Conservation (phyloP, 257 asterid genomes). For the Solanum okadae region DNA sequence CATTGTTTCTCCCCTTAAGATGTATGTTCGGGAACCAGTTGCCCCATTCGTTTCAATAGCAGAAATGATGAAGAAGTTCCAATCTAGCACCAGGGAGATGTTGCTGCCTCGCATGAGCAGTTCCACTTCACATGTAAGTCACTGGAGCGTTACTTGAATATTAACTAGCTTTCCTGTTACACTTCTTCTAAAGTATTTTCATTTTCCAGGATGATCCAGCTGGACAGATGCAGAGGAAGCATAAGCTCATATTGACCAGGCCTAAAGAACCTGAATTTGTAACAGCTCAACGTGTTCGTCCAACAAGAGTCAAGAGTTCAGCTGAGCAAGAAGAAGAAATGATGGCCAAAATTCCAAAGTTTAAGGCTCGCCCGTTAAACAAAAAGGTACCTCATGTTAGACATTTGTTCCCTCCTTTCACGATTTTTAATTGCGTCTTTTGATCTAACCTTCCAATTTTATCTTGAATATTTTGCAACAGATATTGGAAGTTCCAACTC, state of each 20-base stretch:
- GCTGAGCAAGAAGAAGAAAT: conserved; percentile 87
- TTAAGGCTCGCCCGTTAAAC: conserved; percentile 79
- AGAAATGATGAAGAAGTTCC: conserved; percentile 83
- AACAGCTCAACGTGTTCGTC: conserved; percentile 80
- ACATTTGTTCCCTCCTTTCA: background rate
- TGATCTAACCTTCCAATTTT: background rate
- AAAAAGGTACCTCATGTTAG: conserved; percentile 46
- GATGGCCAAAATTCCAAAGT: conserved; percentile 91
- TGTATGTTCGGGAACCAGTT: conserved; percentile 66
- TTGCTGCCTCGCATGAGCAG: conserved; percentile 23
- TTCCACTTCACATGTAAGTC: conserved; percentile 43
- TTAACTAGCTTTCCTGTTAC: background rate
- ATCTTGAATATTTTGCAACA: conserved; percentile 2
- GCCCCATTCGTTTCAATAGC: conserved; percentile 80
- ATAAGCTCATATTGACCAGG: conserved; percentile 76
- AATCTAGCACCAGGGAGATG: conserved; percentile 68
- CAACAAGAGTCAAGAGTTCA: conserved; percentile 61
- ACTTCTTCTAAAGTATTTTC: background rate
- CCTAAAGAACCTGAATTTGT: conserved; percentile 90
- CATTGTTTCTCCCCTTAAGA: conserved; percentile 21
- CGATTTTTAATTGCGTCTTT: background rate
- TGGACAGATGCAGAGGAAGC: conserved; percentile 24
- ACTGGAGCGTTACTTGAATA: background rate
- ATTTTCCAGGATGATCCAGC: conserved; percentile 13
- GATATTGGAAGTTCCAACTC: conserved; percentile 62